Conservation (phyloP, 1,284 basidiomycete species). For the Austropuccinia psidii region DNA sequence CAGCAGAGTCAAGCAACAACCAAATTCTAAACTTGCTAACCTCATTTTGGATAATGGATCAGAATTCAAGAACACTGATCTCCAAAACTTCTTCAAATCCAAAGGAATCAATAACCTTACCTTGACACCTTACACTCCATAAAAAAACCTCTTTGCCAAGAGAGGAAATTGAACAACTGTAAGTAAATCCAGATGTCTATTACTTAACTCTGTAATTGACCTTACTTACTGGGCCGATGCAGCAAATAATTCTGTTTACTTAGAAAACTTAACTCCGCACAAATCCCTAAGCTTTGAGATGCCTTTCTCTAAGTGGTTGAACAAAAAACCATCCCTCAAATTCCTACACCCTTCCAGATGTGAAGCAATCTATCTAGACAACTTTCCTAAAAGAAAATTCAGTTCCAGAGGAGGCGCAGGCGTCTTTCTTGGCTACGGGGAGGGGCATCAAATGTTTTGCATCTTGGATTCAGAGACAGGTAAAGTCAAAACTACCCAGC, state of each 20-base stretch:
- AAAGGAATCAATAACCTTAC: not conserved
- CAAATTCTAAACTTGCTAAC: not conserved
- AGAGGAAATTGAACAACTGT: conserved; percentile 36
- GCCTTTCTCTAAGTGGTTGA: not conserved
- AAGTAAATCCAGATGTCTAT: conserved; percentile 43
- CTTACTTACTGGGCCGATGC: conserved; percentile 48
- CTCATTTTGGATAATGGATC: not conserved
- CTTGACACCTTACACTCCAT: not conserved
- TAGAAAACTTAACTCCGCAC: conserved; percentile 44
- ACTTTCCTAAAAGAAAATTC: not conserved
- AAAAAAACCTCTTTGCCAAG: not conserved
- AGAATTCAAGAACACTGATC: not conserved
- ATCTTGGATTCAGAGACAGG: not conserved
- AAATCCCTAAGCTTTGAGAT: not conserved
- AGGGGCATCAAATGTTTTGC: not conserved
- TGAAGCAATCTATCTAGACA: not conserved
- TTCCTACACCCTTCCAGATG: not conserved
- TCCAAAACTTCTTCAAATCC: not conserved
- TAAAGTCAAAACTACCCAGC: not conserved
- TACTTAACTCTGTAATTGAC: conserved; percentile 43
- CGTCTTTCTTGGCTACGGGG: not conserved
- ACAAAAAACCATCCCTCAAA: not conserved
- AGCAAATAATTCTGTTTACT: conserved; percentile 44
- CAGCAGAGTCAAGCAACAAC: too few species aligned
- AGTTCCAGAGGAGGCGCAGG: not conserved